phyloP scores from a whole-genome alignment of 139 green algal genomes.

The Coccomyxa sp. region DNA sequence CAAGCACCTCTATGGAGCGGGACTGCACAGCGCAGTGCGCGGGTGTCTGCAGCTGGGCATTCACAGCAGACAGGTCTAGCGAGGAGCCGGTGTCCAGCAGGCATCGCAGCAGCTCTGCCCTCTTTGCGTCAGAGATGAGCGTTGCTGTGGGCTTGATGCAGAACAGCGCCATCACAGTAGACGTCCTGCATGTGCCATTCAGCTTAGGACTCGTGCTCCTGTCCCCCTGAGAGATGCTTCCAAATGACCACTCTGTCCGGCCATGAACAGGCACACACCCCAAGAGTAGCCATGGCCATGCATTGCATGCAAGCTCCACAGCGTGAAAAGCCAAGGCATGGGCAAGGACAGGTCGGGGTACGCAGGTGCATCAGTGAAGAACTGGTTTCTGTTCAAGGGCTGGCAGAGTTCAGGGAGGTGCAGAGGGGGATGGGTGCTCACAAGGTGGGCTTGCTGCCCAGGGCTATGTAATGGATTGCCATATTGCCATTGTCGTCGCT shows the following conservation, averaged over 20 bases:
- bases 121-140: conserved; percentile 1
- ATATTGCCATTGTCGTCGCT: conserved; percentile 18
- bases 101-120: conserved; percentile 2
- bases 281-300: no score
- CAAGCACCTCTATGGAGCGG: not conserved
- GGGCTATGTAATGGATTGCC: conserved; percentile 23
- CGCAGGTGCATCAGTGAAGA: not conserved
- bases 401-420: not conserved
- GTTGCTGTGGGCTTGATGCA: not conserved
- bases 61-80: conserved; percentile 1
- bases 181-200: not conserved
- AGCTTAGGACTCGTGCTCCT: not conserved
- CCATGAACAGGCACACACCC: no score
- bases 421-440: not conserved
- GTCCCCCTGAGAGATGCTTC: not conserved
- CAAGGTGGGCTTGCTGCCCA: conserved; percentile 2
- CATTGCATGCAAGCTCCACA: not conserved
- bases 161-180: not conserved
- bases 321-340: not conserved
- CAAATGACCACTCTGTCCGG: no score
- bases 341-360: not conserved
- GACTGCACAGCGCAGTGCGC: conserved; percentile 8
- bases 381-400: not conserved
- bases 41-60: conserved; percentile 10
- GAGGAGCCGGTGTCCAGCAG: not conserved